Evolutionary conservation across 495 filamentous ascomycete species (phyloP), one percentile per base, ranked within the genome.

Genomic region (Lepidopterella palustris): DNA sequence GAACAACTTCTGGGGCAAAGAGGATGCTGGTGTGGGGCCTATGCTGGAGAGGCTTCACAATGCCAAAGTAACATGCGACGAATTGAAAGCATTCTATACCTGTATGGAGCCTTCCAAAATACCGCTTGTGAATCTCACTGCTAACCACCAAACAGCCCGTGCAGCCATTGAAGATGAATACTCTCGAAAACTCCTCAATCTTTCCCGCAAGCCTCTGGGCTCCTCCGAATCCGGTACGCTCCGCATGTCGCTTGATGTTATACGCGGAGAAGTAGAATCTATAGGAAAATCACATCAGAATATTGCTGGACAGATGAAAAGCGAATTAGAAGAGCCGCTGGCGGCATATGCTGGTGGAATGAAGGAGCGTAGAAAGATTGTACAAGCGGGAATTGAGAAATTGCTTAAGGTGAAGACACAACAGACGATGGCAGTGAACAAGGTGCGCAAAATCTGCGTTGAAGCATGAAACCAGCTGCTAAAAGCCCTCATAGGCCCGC

Each of bases 1-100:
- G 68, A 97, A 97, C 76, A 97, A 99, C 72, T 99, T 99, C 75
- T 99, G 95, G 95, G 95, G 95, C 60, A 97, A 92, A 79, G 91
- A 99, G 72, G 95, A 99, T 78, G 95, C 95, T 40, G 95, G 95
- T 64, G 88, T 97, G 64, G 79, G 80, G 45, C 95, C 95, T 55
- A 83, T 99, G 74, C 82, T 99, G 42, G 90, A 95, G 70, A 92
- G 95, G 69, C 95, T 99, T 89, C 89, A 92, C 71, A 87, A 85
- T 78, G 87, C 95, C 29, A 99, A 99, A 78, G 80, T 87, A 60
- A 97, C 95, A 10, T 93, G 87, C 72, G 95, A 99, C 69, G 95
- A 99, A 73, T 74, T 99, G 53, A 91, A 90, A 68, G 76, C 82
- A 10, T 99, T 97, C 77, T 99, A 99, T 69, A 86, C 79, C 63